phyloP scores from a whole-genome alignment of 352 stramenopile genomes.

The Nothophytophthora sp. region DNA sequence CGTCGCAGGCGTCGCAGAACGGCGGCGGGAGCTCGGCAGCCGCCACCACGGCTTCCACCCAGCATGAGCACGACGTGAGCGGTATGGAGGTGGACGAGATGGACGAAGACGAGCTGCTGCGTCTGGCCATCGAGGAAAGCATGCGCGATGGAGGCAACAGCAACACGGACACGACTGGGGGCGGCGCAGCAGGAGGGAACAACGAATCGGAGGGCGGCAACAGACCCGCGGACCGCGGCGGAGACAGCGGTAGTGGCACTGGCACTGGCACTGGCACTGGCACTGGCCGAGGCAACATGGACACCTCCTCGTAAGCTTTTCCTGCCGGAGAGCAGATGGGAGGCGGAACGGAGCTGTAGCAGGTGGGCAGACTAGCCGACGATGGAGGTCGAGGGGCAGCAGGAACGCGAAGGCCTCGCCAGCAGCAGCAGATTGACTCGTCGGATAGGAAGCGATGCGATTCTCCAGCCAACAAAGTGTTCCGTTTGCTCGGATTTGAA shows the following conservation, averaged over 20 bases:
- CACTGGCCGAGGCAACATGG: slow-evolving; percentile 38
- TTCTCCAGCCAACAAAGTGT: slow-evolving; percentile 27
- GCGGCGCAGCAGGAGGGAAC: slow-evolving; percentile 45
- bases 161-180: slow-evolving; percentile 32
- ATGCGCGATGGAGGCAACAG: slow-evolving; percentile 72
- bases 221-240: slow-evolving; percentile 20
- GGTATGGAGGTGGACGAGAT: slow-evolving; percentile 88
- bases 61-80: slow-evolving; percentile 77
- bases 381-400: background rate
- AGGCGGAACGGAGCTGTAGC: slow-evolving; percentile 7
- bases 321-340: slow-evolving; percentile 9
- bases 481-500: slow-evolving; percentile 27
- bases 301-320: slow-evolving; percentile 45
- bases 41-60: slow-evolving; percentile 69
- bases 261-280: slow-evolving; percentile 21
- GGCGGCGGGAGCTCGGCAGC: slow-evolving; percentile 66
- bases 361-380: background rate
- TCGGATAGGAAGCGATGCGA: slow-evolving; percentile 42
- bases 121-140: slow-evolving; percentile 85
- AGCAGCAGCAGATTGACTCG: background rate
- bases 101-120: slow-evolving; percentile 85
- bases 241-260: slow-evolving; percentile 25
- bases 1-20: slow-evolving; percentile 71
- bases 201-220: slow-evolving; percentile 26
- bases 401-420: background rate